These are phyloP conservation scores for Knufia fluminis DNA, from an alignment of 2,329 filamentous ascomycete species.

Conservation along the genomic window DNA sequence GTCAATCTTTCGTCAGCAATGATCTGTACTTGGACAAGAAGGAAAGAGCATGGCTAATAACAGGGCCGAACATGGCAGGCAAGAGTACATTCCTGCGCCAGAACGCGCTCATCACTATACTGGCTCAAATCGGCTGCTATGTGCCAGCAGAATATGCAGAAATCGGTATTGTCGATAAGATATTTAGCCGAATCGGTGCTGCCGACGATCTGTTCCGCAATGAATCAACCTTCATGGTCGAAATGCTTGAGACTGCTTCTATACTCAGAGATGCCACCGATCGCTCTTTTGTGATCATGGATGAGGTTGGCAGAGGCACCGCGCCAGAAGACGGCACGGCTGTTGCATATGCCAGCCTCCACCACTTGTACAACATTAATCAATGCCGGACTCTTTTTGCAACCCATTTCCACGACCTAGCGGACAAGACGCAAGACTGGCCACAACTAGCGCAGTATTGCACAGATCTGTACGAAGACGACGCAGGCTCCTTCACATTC, in stretches of 20 bases:
- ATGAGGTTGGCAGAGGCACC: slow-evolving; percentile 90
- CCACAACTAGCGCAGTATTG: slow-evolving; percentile 65
- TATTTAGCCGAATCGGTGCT: slow-evolving; percentile 87
- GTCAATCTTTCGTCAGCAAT: slow-evolving; percentile 73
- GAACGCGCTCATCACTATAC: slow-evolving; percentile 85
- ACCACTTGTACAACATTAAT: slow-evolving; percentile 72
- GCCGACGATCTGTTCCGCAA: slow-evolving; percentile 91
- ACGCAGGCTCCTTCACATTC: slow-evolving; percentile 65
- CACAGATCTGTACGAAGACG: slow-evolving; percentile 74
- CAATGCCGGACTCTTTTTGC: slow-evolving; percentile 77
- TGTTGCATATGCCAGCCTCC: slow-evolving; percentile 77
- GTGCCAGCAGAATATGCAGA: slow-evolving; percentile 81
- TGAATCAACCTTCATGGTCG: slow-evolving; percentile 98
- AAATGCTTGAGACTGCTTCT: slow-evolving; percentile 92
- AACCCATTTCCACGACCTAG: slow-evolving; percentile 83
- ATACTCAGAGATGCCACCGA: slow-evolving; percentile 79
- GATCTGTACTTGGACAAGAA: slow-evolving; percentile 73
- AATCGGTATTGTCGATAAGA: slow-evolving; percentile 86
- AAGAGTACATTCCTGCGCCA: slow-evolving; percentile 95
- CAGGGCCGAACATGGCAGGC: slow-evolving; percentile 94
- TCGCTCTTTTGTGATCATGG: slow-evolving; percentile 91
- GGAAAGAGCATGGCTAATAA: slow-evolving; percentile 61
- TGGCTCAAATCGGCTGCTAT: slow-evolving; percentile 86
- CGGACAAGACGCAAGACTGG: slow-evolving; percentile 60
- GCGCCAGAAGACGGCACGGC: slow-evolving; percentile 87